Conservation (phyloP, 371 early-diverging fungal genomes). For the Funneliformis caledonium region DNA sequence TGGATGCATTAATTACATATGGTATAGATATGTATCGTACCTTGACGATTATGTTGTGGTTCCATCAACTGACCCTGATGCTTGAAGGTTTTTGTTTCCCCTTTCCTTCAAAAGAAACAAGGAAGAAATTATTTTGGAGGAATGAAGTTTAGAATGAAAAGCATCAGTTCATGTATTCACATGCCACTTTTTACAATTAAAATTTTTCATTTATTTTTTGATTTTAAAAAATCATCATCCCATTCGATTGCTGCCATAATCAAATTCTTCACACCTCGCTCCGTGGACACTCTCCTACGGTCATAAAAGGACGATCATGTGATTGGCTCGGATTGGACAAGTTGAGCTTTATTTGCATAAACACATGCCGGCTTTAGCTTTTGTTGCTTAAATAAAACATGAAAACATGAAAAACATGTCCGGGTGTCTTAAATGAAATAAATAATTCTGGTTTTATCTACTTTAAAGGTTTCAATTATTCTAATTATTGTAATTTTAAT, state of each 20-base stretch:
- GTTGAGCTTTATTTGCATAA: no score
- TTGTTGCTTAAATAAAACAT: no score
- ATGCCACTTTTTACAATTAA: not conserved
- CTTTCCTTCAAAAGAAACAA: not conserved
- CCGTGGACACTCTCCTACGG: no score
- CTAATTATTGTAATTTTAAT: no score
- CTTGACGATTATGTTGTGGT: constrained; percentile 14
- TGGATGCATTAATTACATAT: not conserved
- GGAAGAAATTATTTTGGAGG: not conserved
- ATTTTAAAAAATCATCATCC: not conserved
- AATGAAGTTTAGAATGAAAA: not conserved
- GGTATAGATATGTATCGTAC: constrained; percentile 23
- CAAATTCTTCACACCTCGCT: no score
- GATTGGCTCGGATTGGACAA: no score
- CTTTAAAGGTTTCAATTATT: no score
- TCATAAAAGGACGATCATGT: no score
- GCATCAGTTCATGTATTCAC: constrained; percentile 3
- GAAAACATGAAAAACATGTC: no score
- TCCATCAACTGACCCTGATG: constrained; percentile 6
- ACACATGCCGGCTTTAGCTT: no score
- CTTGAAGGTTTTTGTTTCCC: constrained; percentile 12
- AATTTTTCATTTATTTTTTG: not conserved
- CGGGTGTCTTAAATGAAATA: no score
- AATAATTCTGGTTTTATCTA: no score
- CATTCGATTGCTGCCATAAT: not conserved